Evolutionary conservation across 192 early-diverging fungal species (phyloP).

Genomic region (Backusella parvicylindrica): DNA sequence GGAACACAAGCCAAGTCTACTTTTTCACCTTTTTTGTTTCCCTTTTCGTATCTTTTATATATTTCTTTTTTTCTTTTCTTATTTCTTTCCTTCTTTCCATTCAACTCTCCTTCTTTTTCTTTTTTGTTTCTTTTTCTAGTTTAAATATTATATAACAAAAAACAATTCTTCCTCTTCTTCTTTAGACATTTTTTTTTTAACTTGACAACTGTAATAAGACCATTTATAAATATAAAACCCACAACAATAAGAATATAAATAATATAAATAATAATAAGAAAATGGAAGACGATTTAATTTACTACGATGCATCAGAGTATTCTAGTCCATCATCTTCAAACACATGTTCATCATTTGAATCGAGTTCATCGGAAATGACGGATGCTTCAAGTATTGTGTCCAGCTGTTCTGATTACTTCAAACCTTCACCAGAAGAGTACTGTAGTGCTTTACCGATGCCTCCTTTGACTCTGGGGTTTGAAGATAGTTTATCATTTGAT

Average conservation of each 20-base stretch:
- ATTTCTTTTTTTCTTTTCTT: background rate
- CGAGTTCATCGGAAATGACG: background rate
- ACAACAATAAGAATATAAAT: background rate
- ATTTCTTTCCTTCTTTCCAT: background rate
- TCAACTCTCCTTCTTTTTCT: background rate
- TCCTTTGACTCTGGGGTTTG: background rate
- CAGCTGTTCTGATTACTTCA: background rate
- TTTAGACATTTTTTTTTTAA: background rate
- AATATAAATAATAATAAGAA: background rate
- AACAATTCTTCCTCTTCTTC: background rate
- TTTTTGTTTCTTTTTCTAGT: background rate
- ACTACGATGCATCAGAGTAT: background rate
- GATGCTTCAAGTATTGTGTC: background rate
- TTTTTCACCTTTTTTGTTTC: conserved; percentile 1
- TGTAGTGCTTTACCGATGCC: background rate
- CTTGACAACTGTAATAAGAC: background rate
- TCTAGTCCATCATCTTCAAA: conserved; percentile 1
- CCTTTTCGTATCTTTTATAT: background rate
- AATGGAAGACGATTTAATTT: background rate
- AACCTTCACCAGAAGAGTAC: background rate
- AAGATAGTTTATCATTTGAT: conserved; percentile 5
- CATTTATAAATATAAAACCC: too few relatives aligned
- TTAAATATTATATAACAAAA: background rate
- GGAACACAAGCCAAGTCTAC: background rate
- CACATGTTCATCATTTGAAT: background rate